Percentiles rank a stretch among this genome's conserved stretches.
phyloP scores from a whole-genome alignment of 305 asterid genomes.

The Andrographis paniculata region DNA sequence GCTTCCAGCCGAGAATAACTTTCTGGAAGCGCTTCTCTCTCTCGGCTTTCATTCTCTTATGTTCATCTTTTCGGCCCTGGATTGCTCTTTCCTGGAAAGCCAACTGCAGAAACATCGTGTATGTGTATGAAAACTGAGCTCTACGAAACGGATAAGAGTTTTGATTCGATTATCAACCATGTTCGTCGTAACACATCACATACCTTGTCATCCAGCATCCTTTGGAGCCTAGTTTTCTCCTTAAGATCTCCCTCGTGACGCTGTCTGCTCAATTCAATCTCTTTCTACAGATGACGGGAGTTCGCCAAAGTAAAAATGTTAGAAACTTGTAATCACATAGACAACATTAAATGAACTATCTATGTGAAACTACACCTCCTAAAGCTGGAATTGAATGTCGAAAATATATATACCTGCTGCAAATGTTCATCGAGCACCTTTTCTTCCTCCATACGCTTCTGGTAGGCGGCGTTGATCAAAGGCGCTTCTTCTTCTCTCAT shows the following conservation, averaged over 20 bases:
- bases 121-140: not conserved
- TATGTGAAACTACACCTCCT: not conserved
- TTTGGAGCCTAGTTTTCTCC: constrained; percentile 45
- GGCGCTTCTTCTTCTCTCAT: constrained; percentile 31
- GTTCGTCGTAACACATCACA: not conserved
- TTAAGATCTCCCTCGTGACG: constrained; percentile 52
- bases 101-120: constrained; percentile 20
- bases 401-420: constrained; percentile 28
- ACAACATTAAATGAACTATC: too few species aligned
- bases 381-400: not conserved
- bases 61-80: constrained; percentile 34
- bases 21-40: constrained; percentile 35
- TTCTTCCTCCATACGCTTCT: constrained; percentile 40
- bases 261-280: constrained; percentile 43
- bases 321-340: not conserved
- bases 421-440: constrained; percentile 38
- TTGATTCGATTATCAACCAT: not conserved
- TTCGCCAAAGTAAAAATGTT: not conserved
- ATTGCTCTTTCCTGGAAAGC: constrained; percentile 37
- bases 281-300: constrained; percentile 31
- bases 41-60: constrained; percentile 32
- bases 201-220: constrained; percentile 42
- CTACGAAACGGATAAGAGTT: too few species aligned
- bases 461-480: constrained; percentile 45
- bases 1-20: constrained; percentile 38